phyloP scores from a whole-genome alignment of 192 early-diverging fungal species.

The Umbelopsis ramanniana region DNA sequence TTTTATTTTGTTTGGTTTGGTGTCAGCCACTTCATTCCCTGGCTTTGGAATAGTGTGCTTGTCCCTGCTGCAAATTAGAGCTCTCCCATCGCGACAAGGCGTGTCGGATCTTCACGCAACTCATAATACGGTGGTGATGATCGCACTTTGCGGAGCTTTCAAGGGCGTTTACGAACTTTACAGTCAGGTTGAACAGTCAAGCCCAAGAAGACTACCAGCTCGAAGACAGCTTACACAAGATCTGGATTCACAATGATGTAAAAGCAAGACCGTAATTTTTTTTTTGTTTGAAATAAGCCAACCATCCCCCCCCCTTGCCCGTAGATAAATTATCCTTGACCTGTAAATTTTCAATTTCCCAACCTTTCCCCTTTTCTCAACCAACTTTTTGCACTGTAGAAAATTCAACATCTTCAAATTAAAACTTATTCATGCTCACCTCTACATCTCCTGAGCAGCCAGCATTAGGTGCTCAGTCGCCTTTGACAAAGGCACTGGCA shows the following conservation, averaged over 20 bases:
- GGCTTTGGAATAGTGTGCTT: conserved; percentile 1
- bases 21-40: not conserved
- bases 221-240: not conserved
- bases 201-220: not conserved
- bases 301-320: not conserved
- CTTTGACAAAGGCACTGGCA: conserved; percentile 7
- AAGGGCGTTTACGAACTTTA: not conserved
- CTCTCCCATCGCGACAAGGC: not conserved
- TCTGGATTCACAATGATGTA: not conserved
- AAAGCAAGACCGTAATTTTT: not conserved
- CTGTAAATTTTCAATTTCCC: not conserved
- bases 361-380: not conserved
- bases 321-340: not conserved
- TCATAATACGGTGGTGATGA: not conserved
- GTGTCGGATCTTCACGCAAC: not conserved
- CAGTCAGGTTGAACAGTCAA: not conserved
- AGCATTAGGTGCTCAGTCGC: conserved; percentile 7
- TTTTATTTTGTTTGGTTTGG: not conserved
- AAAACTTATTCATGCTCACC: conserved; percentile 2
- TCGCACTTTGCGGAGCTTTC: not conserved
- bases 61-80: not conserved
- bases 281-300: too few relatives aligned
- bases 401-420: not conserved
- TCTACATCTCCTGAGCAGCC: conserved; percentile 19
- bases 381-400: not conserved